Evolutionary conservation across 306 rosid genomes (phyloP).

Genomic region (Fagus sylvatica): DNA sequence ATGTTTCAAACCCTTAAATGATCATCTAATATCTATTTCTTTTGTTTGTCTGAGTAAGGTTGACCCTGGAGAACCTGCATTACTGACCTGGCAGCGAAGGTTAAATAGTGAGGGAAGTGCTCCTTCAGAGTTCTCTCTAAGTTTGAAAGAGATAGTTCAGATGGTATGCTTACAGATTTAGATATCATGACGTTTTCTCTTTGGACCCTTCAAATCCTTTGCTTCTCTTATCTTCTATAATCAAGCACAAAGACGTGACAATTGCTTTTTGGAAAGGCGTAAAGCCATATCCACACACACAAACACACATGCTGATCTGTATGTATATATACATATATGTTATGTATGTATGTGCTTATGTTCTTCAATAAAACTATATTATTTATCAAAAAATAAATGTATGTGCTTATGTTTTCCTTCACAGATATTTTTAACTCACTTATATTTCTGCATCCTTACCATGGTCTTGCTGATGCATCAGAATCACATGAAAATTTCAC

Average conservation of each 20-base stretch:
- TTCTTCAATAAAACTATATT: neutral
- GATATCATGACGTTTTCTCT: neutral
- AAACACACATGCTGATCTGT: neutral
- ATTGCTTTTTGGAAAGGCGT: neutral
- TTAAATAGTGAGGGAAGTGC: constrained; percentile 42
- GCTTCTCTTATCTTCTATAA: neutral
- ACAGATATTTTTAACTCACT: neutral
- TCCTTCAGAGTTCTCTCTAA: constrained; percentile 39
- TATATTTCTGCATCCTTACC: constrained; percentile 3
- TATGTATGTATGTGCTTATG: neutral
- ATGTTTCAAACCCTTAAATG: constrained; percentile 5
- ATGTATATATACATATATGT: neutral
- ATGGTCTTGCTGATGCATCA: constrained; percentile 4
- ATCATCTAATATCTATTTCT: constrained; percentile 13
- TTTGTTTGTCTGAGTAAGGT: constrained; percentile 35
- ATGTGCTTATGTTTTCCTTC: neutral
- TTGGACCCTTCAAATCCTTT: neutral
- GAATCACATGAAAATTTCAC: constrained; percentile 8
- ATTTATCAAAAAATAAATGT: neutral
- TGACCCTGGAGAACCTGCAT: constrained; percentile 62
- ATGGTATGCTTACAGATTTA: constrained; percentile 46
- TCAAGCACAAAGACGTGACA: neutral
- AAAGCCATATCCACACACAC: neutral
- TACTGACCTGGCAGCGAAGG: constrained; percentile 78
- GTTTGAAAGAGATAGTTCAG: constrained; percentile 62